Evolutionary conservation across 176 grass and related monocot genomes (phyloP), one percentile per base, ranked within the genome.

Genomic region (Carex littledalei): DNA sequence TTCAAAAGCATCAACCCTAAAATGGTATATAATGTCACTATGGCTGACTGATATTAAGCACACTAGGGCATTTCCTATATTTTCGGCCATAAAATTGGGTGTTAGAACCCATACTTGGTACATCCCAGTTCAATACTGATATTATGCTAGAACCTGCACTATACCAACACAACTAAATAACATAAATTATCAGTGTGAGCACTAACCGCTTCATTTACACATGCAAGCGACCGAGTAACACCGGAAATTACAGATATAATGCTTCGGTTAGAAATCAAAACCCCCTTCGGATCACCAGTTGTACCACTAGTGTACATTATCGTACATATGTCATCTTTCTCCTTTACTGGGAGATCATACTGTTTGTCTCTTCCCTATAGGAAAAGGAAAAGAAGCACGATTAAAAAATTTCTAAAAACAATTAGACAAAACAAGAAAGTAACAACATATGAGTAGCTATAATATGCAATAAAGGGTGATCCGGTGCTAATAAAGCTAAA

Each of bases 231-330:
- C 47, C 56, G 67, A 69, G 89, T 86, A 57, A 94, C 83, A 67
- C 92, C 92, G 68, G 84, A 73, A 90, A 94, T 86, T 81, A 94
- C 88, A 67, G 92, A 88, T n/a, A 97, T 79, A 73, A 98, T 94
- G 82, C 92, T 98, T 67, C 85, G 87, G 79, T 98, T 98, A 32
- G 95, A 91, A 72, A 98, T 94, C 79, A 98, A 14, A 80, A 98
- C 95, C 47, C 95, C 92, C 82, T 94, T 98, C 8, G 95, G 95
- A 74, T 97, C 92, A 90, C 94, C 94, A 34, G 94, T 97, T 69
- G 94, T 97, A 63, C 94, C 94, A 92, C 94, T 97, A 1, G 94
- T 97, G 80, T 97, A 97, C 94, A 97, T 97, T 82, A 97, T 97
- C 24, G 94, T 97, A 69, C 92, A 98, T 75, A 91, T 94, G 57